These are phyloP conservation scores for Punica granatum DNA, from an alignment of 345 rosid genomes.

Conservation along the genomic window DNA sequence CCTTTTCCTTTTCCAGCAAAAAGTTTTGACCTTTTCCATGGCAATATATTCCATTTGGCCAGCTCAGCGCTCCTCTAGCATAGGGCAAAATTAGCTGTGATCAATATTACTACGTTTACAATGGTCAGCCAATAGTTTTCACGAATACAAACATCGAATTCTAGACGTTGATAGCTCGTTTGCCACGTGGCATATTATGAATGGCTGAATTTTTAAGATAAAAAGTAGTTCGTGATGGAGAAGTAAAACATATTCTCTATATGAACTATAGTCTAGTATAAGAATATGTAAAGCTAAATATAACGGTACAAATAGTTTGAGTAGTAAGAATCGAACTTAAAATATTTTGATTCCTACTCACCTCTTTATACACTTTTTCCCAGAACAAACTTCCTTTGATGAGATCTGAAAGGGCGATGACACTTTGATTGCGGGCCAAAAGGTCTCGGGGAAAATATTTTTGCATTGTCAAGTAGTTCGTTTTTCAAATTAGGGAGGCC, in stretches of 20 bases:
- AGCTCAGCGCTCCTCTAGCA: not conserved
- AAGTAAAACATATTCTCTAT: not conserved
- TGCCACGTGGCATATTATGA: not conserved
- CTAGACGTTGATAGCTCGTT: not conserved
- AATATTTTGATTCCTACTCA: no score
- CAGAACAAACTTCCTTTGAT: not conserved
- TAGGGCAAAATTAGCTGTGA: not conserved
- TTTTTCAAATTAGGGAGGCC: not conserved
- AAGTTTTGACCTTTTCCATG: not conserved
- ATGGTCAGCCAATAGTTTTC: no score
- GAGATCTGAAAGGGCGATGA: not conserved
- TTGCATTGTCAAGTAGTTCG: not conserved
- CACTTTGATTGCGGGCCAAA: no score
- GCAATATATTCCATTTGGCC: not conserved
- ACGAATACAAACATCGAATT: no score
- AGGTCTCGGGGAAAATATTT: no score
- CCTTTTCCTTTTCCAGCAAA: not conserved
- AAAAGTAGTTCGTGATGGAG: not conserved
- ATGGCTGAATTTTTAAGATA: not conserved
- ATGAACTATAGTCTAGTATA: no score
- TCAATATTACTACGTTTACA: not conserved
- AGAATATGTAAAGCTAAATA: no score
- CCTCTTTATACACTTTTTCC: no score
- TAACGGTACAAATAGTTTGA: no score
- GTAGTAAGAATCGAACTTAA: no score